phyloP scores from a whole-genome alignment of 306 rosid species.

The Arachis stenosperma region DNA sequence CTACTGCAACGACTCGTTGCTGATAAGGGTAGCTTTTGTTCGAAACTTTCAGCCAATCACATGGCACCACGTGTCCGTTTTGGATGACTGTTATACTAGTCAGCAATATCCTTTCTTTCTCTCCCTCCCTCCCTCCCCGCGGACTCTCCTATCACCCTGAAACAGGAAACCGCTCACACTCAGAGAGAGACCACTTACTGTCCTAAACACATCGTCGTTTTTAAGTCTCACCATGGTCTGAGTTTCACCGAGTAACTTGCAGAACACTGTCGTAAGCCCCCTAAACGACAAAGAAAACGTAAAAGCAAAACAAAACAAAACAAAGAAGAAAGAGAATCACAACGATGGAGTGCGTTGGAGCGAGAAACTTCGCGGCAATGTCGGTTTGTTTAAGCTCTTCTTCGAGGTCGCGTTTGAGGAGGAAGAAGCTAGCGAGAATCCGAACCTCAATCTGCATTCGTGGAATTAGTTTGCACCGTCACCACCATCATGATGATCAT shows the following conservation, averaged over 20 bases:
- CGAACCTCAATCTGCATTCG: constrained; percentile 29
- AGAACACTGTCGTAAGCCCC: not conserved
- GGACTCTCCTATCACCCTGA: constrained; percentile 18
- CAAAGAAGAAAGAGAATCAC: not conserved
- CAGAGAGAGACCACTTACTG: not conserved
- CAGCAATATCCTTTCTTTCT: constrained; percentile 4
- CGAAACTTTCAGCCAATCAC: not conserved
- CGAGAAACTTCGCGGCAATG: constrained; percentile 70
- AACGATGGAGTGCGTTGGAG: constrained; percentile 78
- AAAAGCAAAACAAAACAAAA: not conserved
- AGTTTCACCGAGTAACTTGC: not conserved
- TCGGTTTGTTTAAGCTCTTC: constrained; percentile 58
- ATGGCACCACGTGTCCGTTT: constrained; percentile 30
- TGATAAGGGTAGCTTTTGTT: constrained; percentile 46
- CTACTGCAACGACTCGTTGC: constrained; percentile 6
- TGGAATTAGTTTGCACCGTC: not conserved
- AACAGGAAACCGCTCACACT: not conserved
- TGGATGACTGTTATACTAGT: constrained; percentile 21
- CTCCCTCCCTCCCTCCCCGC: not conserved
- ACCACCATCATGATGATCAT: not conserved
- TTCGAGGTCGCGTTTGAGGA: constrained; percentile 40
- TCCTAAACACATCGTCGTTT: constrained; percentile 24
- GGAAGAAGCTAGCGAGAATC: constrained; percentile 38
- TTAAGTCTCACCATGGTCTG: constrained; percentile 22
- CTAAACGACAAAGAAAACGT: constrained; percentile 10